A percentile compares a stretch with the other conserved stretches of the same genome.
Conservation (phyloP, 75 land plant genomes). For the Larix kaempferi region DNA sequence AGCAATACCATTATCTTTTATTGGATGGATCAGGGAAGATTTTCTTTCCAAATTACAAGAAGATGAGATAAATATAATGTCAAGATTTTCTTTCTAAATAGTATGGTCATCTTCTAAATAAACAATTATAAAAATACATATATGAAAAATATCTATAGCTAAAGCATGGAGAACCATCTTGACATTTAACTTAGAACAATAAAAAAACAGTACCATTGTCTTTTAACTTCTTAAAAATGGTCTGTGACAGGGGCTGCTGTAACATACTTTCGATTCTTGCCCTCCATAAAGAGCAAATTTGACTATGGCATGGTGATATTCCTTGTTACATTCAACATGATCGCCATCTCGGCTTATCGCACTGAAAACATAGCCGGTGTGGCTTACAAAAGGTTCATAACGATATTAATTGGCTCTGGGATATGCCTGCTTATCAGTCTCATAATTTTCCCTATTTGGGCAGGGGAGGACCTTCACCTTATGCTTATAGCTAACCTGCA, state of each 20-base stretch:
- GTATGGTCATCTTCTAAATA: no score
- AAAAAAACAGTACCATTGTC: background rate
- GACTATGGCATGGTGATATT: slow-evolving; percentile 75
- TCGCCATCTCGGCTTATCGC: slow-evolving; percentile 57
- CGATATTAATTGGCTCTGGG: slow-evolving; percentile 62
- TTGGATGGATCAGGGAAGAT: no score
- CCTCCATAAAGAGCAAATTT: slow-evolving; percentile 62
- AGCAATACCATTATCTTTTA: no score
- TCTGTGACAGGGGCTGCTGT: slow-evolving; percentile 37
- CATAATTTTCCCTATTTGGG: slow-evolving; percentile 62
- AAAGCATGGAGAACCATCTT: no score
- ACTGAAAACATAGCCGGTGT: slow-evolving; percentile 35
- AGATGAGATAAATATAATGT: no score
- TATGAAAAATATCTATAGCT: no score
- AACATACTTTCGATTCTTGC: slow-evolving; percentile 68
- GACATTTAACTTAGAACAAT: no score
- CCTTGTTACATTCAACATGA: slow-evolving; percentile 65
- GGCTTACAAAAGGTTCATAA: slow-evolving; percentile 39
- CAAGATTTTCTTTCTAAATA: no score
- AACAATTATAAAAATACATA: no score
- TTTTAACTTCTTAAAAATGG: background rate
- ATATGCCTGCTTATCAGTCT: slow-evolving; percentile 57
- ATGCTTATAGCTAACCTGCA: slow-evolving; percentile 44
- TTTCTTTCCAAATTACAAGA: no score
- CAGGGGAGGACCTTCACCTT: slow-evolving; percentile 69